A percentile compares a stretch with the other conserved stretches of the same genome.
phyloP scores from a whole-genome alignment of 2,329 filamentous ascomycete species.

The Ploettnerulaceae sp. region DNA sequence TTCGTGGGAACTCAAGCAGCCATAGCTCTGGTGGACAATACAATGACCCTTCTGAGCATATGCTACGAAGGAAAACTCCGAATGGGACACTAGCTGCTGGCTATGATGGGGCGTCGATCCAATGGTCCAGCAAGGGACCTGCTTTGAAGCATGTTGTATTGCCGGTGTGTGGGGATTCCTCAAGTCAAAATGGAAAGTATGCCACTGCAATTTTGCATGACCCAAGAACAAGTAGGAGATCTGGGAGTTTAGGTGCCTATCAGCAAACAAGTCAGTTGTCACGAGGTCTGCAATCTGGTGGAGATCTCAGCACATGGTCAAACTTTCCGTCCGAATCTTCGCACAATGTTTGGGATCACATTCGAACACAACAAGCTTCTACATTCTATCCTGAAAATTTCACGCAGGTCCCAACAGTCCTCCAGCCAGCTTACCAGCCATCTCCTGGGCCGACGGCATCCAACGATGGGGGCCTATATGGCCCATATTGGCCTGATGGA shows the following conservation, averaged over 20 bases:
- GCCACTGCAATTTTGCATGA: slow-evolving; percentile 11
- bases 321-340: slow-evolving; percentile 23
- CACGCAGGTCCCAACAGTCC: slow-evolving; percentile 51
- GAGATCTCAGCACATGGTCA: neutral
- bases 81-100: slow-evolving; percentile 88
- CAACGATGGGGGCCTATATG: slow-evolving; percentile 51
- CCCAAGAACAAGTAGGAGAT: slow-evolving; percentile 19
- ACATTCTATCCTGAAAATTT: slow-evolving; percentile 34
- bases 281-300: slow-evolving; percentile 6
- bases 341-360: slow-evolving; percentile 25
- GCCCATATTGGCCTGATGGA: slow-evolving; percentile 61
- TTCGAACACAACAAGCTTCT: slow-evolving; percentile 23
- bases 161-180: slow-evolving; percentile 43
- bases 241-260: slow-evolving; percentile 20
- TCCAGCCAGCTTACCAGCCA: slow-evolving; percentile 55
- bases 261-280: slow-evolving; percentile 22
- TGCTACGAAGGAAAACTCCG: slow-evolving; percentile 85
- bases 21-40: slow-evolving; percentile 24
- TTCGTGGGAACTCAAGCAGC: slow-evolving; percentile 9
- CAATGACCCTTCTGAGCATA: slow-evolving; percentile 56
- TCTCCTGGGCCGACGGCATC: slow-evolving; percentile 53
- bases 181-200: slow-evolving; percentile 13
- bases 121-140: slow-evolving; percentile 67
- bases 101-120: slow-evolving; percentile 78
- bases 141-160: slow-evolving; percentile 80